A percentile compares a stretch with the other conserved stretches of the same genome.
Conservation (phyloP, 805 yeast species). For the Candida michaelii region DNA sequence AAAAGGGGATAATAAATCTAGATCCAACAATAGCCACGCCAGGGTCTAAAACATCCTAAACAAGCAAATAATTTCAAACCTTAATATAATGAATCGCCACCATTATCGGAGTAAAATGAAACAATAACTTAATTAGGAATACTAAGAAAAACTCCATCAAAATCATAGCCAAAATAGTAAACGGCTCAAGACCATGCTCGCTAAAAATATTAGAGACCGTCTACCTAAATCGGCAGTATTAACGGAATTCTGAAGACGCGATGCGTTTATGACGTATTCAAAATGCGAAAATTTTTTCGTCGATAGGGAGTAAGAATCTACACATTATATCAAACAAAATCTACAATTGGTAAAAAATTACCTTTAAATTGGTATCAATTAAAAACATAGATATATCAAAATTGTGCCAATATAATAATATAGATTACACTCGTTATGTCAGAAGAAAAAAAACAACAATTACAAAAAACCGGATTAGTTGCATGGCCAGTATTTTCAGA, state of each 20-base stretch:
- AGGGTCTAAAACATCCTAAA: too few species aligned
- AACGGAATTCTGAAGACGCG: slow-evolving; percentile 6
- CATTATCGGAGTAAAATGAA: too few species aligned
- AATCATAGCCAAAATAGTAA: not conserved
- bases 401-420: not conserved
- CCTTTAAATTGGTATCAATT: not conserved
- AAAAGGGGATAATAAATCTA: too few species aligned
- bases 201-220: not conserved
- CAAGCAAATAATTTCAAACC: too few species aligned
- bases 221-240: not conserved
- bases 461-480: slow-evolving; percentile 62
- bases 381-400: not conserved
- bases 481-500: slow-evolving; percentile 90
- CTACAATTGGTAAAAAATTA: slow-evolving; percentile 2
- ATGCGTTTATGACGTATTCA: slow-evolving; percentile 6
- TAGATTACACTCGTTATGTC: slow-evolving; percentile 12
- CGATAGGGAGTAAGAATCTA: slow-evolving; percentile 8
- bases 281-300: slow-evolving; percentile 8
- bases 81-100: too few species aligned
- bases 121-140: too few species aligned
- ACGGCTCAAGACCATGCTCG: not conserved
- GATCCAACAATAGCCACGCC: too few species aligned
- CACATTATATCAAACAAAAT: not conserved
- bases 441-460: slow-evolving; percentile 21
- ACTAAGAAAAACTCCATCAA: too few species aligned